Base-by-base conservation (phyloP, 441 rosid genomes). In the Pelargonium australe region DNA sequence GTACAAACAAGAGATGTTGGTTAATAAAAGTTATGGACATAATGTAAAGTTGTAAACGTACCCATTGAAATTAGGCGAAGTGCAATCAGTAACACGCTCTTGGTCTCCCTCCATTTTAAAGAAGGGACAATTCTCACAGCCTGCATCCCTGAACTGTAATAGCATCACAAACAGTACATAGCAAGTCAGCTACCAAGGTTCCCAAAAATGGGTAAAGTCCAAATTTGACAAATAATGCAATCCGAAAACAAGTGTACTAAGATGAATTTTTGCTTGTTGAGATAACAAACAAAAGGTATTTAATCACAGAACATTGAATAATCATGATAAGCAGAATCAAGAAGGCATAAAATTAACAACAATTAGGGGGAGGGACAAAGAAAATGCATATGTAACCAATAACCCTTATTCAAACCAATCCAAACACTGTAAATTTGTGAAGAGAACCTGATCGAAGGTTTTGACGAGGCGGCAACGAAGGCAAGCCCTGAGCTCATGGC, bases 401-500 rank as follows among this genome's bases (percentile, higher is more conserved):
- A 37, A 55, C 28, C 62, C 28, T 19, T 19, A 57, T 57, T 19
- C 62, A 17, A 19, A 19, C 62, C 23, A 55, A 7, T 7, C 10
- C 25, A 14, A 55, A 55, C 25, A 6, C 1, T 40, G 14, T 28
- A 1, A 10, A 40, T 19, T 10, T 53, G 8, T 20, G 23, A 34
- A 41, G 44, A n/a, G 10, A 0, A 88, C 97, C 96, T 91, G 97
- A 82, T 95, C 99, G 78, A 86, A 91, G 70, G 97, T 95, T 76
- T 95, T 95, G 74, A 95, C 92, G 57, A 95, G 99, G 23, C 92
- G 95, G 74, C 97, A 90, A 34, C 96, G 96, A 70, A 95, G 95
- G 79, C 98, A 92, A 70, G 98, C 97, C 77, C 99, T 86, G 8
- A 95, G 91, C 72, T 90, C 97, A 65, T 92, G 96, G 16, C 99